phyloP scores from a whole-genome alignment of 2,329 filamentous ascomycete species.

The Bipolaris oryzae region DNA sequence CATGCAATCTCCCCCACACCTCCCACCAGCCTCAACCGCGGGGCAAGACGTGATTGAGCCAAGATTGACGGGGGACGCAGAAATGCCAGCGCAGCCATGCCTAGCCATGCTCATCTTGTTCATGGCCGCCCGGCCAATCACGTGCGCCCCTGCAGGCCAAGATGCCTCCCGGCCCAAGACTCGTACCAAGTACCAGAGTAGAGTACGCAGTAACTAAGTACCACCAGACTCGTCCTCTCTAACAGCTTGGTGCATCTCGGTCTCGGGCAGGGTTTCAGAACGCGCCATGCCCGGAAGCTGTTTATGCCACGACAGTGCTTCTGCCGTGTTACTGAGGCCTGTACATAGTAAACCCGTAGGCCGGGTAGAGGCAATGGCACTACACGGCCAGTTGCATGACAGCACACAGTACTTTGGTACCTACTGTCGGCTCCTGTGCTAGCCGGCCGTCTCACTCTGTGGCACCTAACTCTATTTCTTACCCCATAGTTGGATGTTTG shows the following conservation, averaged over 20 bases:
- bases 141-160: neutral
- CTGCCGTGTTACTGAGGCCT: conserved; percentile 22
- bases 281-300: conserved; percentile 22
- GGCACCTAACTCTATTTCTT: neutral
- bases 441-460: conserved; percentile 15
- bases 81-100: conserved; percentile 1
- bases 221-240: conserved; percentile 10
- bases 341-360: conserved; percentile 15
- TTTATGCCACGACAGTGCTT: conserved; percentile 15
- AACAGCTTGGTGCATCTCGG: conserved; percentile 21
- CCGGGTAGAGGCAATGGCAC: conserved; percentile 24
- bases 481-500: neutral
- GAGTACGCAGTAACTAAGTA: too few species aligned
- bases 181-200: neutral
- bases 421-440: conserved; percentile 11
- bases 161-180: neutral
- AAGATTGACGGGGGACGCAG: neutral
- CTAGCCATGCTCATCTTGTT: neutral
- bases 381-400: conserved; percentile 21
- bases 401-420: conserved; percentile 13
- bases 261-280: conserved; percentile 17
- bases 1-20: conserved; percentile 7
- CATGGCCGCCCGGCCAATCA: neutral
- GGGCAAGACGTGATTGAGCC: conserved; percentile 13
- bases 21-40: neutral